A percentile compares a stretch with the other conserved stretches of the same genome.
These are phyloP conservation scores for Murraya koenigii DNA, from an alignment of 345 rosid species.

Conservation along the genomic window DNA sequence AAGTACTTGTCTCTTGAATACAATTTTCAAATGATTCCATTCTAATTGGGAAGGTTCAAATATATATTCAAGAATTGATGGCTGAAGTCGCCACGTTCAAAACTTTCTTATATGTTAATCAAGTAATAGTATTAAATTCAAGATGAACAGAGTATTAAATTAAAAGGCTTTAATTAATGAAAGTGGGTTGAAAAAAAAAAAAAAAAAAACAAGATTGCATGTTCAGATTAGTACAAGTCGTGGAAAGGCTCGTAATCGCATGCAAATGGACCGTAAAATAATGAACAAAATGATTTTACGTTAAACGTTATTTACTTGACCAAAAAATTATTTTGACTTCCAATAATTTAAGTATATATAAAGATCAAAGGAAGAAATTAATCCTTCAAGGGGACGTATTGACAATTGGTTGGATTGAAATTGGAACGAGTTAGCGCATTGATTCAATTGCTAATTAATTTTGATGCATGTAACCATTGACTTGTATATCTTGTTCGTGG, in stretches of 20 bases:
- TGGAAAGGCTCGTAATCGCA: no score
- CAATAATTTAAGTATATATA: not conserved
- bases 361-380: not conserved
- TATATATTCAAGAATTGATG: not conserved
- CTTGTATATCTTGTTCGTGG: not conserved
- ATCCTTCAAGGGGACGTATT: not conserved
- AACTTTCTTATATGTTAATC: not conserved
- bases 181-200: not conserved
- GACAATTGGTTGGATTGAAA: not conserved
- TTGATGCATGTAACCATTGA: not conserved
- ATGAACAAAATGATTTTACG: no score
- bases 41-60: not conserved
- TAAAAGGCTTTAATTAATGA: not conserved
- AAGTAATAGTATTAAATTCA: no score
- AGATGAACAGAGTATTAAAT: not conserved
- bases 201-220: no score
- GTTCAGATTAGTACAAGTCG: not conserved
- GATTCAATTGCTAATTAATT: not conserved
- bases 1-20: not conserved
- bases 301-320: not conserved
- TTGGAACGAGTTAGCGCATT: not conserved
- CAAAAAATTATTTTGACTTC: not conserved
- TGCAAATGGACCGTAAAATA: no score
- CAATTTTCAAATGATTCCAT: not conserved
- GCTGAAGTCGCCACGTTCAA: not conserved